Conservation (phyloP, 352 stramenopile genomes). For the Pythium scleroteichum region DNA sequence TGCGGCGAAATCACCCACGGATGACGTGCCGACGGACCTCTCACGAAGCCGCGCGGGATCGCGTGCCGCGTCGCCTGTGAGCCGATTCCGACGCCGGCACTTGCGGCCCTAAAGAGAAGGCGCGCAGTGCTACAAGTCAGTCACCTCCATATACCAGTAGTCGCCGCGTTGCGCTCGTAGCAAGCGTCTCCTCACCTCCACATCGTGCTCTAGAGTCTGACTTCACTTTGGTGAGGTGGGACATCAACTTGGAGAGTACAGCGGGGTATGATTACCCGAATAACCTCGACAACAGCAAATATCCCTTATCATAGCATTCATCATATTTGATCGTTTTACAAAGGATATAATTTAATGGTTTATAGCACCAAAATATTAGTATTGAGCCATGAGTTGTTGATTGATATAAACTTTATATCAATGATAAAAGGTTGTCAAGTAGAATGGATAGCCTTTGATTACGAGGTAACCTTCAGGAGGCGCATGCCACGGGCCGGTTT, state of each 20-base stretch:
- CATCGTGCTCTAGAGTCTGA: conserved; percentile 13
- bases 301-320: too few relatives aligned
- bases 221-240: conserved; percentile 1
- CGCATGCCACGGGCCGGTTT: conserved; percentile 16
- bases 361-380: too few relatives aligned
- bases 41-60: neutral
- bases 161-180: neutral
- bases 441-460: conserved; percentile 10
- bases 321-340: too few relatives aligned
- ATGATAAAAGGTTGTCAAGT: too few relatives aligned
- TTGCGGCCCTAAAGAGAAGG: conserved; percentile 9
- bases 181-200: conserved; percentile 15
- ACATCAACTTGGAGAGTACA: conserved; percentile 10
- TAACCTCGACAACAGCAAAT: too few relatives aligned
- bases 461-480: neutral
- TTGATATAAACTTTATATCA: too few relatives aligned
- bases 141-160: neutral
- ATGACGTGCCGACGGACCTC: neutral
- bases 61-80: conserved; percentile 10
- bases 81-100: conserved; percentile 27
- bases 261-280: neutral
- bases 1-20: neutral
- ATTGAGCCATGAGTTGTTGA: too few relatives aligned
- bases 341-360: too few relatives aligned
- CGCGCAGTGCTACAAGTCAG: neutral